A percentile compares a stretch with the other conserved stretches of the same genome.
Evolutionary conservation across 139 green algal species (phyloP).

Genomic region (Chlamydomonas sphaeroides): DNA sequence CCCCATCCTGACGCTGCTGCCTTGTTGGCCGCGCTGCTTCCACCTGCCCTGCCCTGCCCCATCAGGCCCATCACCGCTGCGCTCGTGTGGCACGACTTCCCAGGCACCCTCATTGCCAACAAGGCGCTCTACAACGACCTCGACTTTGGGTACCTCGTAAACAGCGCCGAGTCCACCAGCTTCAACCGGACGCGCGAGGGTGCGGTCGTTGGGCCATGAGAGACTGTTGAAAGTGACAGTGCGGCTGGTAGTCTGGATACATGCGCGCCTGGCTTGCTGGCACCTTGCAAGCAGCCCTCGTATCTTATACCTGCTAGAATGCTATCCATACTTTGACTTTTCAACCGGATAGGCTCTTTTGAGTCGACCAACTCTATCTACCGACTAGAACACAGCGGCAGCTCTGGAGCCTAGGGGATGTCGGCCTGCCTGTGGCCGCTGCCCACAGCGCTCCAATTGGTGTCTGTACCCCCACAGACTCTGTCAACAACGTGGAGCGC

Average conservation of each 20-base stretch:
- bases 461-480: background rate
- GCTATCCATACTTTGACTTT: background rate
- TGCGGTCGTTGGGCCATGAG: background rate
- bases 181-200: too few species aligned
- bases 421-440: too few species aligned
- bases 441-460: too few species aligned
- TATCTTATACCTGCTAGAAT: background rate
- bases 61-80: conserved; percentile 17
- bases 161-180: background rate
- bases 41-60: too few species aligned
- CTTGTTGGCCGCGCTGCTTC: too few species aligned
- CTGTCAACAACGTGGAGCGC: conserved; percentile 5
- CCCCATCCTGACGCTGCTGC: too few species aligned
- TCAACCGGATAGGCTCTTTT: background rate
- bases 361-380: background rate
- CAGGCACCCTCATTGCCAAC: background rate
- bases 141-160: background rate
- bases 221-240: too few species aligned
- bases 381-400: too few species aligned
- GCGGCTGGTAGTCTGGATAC: too few species aligned
- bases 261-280: background rate
- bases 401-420: too few species aligned
- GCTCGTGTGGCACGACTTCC: conserved; percentile 16
- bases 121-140: conserved; percentile 7
- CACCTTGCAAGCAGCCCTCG: too few species aligned